These are phyloP conservation scores for Lodderomyces elongisporus DNA, from an alignment of 1,139 yeast species.

Conservation along the genomic window DNA sequence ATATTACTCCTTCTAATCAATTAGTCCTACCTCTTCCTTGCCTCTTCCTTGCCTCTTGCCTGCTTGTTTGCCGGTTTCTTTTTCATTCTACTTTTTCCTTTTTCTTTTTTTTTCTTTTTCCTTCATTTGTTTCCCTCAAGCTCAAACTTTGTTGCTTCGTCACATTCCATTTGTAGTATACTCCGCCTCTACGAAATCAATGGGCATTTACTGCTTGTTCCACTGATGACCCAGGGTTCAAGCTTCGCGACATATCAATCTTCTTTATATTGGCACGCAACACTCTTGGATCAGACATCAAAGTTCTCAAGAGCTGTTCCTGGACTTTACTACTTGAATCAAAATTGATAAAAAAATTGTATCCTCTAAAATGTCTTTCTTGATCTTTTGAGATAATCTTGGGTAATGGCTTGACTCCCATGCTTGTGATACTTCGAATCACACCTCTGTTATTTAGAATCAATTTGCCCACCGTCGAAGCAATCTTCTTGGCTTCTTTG, in stretches of 20 bases:
- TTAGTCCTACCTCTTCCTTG: no score
- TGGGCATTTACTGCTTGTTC: constrained; percentile 25
- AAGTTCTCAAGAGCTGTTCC: constrained; percentile 72
- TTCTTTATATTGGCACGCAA: constrained; percentile 72
- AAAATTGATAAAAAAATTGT: constrained; percentile 79
- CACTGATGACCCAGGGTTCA: constrained; percentile 51
- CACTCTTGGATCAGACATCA: constrained; percentile 85
- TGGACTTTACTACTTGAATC: constrained; percentile 86
- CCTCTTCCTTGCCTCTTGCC: no score
- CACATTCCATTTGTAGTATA: no score
- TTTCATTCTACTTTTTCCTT: no score
- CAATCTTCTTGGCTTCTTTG: constrained; percentile 65
- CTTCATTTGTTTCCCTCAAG: no score
- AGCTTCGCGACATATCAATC: constrained; percentile 52
- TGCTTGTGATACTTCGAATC: constrained; percentile 70
- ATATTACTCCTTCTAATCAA: no score
- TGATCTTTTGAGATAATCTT: constrained; percentile 79
- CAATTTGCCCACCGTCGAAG: constrained; percentile 77
- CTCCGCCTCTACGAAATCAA: no score
- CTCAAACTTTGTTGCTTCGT: no score
- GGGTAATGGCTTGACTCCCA: constrained; percentile 78
- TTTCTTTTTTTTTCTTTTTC: no score
- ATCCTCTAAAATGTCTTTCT: constrained; percentile 86
- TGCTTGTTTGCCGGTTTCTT: no score
- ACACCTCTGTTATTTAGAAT: constrained; percentile 89